Percentiles rank a stretch among this genome's conserved stretches.
Conservation (phyloP, 75 land plant species). For the Pseudotsuga menziesii region DNA sequence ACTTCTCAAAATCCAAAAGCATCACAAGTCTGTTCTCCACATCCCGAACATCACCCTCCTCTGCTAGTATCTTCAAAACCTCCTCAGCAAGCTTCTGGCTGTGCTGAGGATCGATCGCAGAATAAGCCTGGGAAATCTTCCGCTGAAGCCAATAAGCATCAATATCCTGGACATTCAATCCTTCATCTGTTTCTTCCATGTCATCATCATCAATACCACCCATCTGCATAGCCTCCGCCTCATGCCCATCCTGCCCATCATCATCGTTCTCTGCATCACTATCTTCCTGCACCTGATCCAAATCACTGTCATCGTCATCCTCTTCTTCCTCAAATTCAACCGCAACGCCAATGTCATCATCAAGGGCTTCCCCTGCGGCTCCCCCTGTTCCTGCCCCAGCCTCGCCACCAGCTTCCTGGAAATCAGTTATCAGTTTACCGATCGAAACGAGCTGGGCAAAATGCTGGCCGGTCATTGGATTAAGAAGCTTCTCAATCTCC, state of each 20-base stretch:
- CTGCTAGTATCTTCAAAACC: no score
- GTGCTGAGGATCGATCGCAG: slow-evolving; percentile 80
- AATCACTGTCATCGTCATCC: slow-evolving; percentile 85
- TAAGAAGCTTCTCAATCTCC: slow-evolving; percentile 91
- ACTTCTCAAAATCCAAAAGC: slow-evolving; percentile 82
- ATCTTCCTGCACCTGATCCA: slow-evolving; percentile 80
- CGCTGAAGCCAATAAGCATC: slow-evolving; percentile 99
- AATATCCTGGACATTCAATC: slow-evolving; percentile 86
- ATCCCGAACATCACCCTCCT: slow-evolving; percentile 78
- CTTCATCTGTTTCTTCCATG: slow-evolving; percentile 70
- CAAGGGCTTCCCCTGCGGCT: slow-evolving; percentile 52
- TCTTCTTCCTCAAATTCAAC: slow-evolving; percentile 94
- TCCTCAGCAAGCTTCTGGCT: slow-evolving; percentile 45
- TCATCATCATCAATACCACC: slow-evolving; percentile 83
- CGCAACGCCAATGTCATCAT: slow-evolving; percentile 94
- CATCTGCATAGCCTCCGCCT: slow-evolving; percentile 85
- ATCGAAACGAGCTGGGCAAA: slow-evolving; percentile 81
- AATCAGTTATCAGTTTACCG: slow-evolving; percentile 85
- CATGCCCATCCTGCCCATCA: slow-evolving; percentile 45
- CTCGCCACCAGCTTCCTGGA: slow-evolving; percentile 51
- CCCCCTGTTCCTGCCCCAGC: slow-evolving; percentile 27
- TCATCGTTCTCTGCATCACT: slow-evolving; percentile 70
- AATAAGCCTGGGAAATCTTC: slow-evolving; percentile 84
- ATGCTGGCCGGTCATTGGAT: slow-evolving; percentile 48
- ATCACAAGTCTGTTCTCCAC: slow-evolving; percentile 72